Conservation (phyloP, 306 rosid genomes). For the Abrus pulchellus region DNA sequence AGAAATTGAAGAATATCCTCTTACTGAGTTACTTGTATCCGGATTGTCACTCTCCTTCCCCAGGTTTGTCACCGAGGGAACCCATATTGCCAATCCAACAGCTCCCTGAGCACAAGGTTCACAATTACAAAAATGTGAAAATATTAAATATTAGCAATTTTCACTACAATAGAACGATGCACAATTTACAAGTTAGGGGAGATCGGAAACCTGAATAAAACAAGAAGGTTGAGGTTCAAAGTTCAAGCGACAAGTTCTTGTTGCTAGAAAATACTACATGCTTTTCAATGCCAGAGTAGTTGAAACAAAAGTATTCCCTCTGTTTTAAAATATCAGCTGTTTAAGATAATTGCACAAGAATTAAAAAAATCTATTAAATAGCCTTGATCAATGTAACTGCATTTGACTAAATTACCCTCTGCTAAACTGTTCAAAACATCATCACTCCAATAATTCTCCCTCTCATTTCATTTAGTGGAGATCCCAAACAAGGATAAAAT, state of each 20-base stretch:
- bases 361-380: constrained; percentile 7
- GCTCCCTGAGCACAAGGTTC: constrained; percentile 75
- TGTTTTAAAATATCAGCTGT: constrained; percentile 11
- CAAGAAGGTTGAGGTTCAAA: constrained; percentile 34
- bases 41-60: constrained; percentile 71
- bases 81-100: constrained; percentile 99
- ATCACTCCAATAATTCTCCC: not conserved
- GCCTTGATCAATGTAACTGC: not conserved
- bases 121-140: constrained; percentile 21
- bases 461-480: not conserved
- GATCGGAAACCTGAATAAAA: constrained; percentile 33
- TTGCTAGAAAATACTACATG: constrained; percentile 5
- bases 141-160: constrained; percentile 33
- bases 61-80: constrained; percentile 91
- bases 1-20: constrained; percentile 76
- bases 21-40: constrained; percentile 62
- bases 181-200: constrained; percentile 18
- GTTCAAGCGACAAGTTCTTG: constrained; percentile 37
- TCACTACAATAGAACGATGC: not conserved
- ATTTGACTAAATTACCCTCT: constrained; percentile 2
- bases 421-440: not conserved
- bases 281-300: constrained; percentile 37
- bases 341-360: constrained; percentile 7
- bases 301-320: constrained; percentile 27
- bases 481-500: not conserved